phyloP scores from a whole-genome alignment of 257 asterid species.

The Gentiana macrophylla region DNA sequence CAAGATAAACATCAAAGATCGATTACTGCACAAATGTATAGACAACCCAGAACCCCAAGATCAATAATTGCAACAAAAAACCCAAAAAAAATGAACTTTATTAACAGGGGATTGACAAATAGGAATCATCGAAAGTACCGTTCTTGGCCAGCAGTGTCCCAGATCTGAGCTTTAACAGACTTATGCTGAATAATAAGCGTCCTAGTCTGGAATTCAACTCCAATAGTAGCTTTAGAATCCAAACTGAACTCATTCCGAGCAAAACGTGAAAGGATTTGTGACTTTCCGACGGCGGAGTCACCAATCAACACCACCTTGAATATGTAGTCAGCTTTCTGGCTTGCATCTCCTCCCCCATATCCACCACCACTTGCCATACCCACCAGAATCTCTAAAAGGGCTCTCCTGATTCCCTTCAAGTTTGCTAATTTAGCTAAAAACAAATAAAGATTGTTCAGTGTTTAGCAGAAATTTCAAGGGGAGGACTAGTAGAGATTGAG shows the following conservation, averaged over 20 bases:
- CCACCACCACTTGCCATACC: slow-evolving; percentile 28
- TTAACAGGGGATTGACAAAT: no score
- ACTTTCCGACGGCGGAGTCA: slow-evolving; percentile 81
- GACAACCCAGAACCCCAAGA: no score
- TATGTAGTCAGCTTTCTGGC: slow-evolving; percentile 62
- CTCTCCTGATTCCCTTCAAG: not conserved
- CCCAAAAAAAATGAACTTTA: no score
- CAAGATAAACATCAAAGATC: no score
- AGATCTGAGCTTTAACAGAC: slow-evolving; percentile 86
- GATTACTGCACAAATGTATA: no score
- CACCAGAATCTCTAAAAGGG: not conserved
- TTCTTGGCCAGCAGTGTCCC: slow-evolving; percentile 93
- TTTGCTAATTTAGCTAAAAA: not conserved
- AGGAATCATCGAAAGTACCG: slow-evolving; percentile 21
- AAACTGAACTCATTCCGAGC: slow-evolving; percentile 73
- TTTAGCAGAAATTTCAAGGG: not conserved
- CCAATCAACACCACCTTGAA: slow-evolving; percentile 81
- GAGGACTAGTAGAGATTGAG: not conserved
- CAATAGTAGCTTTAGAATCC: slow-evolving; percentile 80
- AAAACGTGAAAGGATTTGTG: slow-evolving; percentile 65
- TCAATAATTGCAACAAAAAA: no score
- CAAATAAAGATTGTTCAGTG: not conserved
- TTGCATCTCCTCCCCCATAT: slow-evolving; percentile 43
- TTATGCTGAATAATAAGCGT: slow-evolving; percentile 62
- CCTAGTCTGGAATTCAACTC: slow-evolving; percentile 74